Evolutionary conservation across 2,329 filamentous ascomycete genomes (phyloP).

Genomic region (Colletotrichum spaethianum): DNA sequence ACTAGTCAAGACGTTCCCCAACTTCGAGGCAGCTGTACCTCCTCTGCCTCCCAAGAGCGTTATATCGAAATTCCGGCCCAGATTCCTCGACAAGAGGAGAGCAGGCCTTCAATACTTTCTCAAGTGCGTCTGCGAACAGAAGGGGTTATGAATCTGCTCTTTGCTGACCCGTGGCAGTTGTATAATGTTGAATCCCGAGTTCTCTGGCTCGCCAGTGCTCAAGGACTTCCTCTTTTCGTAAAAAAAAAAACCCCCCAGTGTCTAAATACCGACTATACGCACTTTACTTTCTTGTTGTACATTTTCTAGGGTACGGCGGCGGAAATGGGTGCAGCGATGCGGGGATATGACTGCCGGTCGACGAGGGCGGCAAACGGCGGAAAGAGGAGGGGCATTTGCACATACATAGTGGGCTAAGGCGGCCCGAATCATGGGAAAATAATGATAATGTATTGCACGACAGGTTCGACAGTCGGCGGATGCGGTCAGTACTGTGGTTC

Average conservation of each 20-base stretch:
- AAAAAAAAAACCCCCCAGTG: constrained; percentile 44
- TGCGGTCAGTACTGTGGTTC: neutral
- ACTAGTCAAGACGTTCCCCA: constrained; percentile 85
- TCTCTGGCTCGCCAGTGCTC: constrained; percentile 89
- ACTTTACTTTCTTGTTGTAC: constrained; percentile 34
- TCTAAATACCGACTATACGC: constrained; percentile 13
- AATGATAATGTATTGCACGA: constrained; percentile 39
- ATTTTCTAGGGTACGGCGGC: constrained; percentile 13
- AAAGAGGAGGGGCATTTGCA: constrained; percentile 17
- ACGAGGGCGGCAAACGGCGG: neutral
- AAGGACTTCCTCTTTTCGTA: constrained; percentile 89
- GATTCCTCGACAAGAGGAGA: constrained; percentile 88
- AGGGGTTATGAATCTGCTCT: constrained; percentile 17
- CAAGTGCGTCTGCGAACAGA: constrained; percentile 72
- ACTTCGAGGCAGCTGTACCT: constrained; percentile 89
- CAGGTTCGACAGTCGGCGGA: neutral
- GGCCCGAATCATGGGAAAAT: constrained; percentile 5
- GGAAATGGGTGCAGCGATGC: constrained; percentile 4
- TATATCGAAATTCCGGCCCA: constrained; percentile 86
- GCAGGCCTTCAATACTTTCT: constrained; percentile 91
- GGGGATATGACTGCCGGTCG: neutral
- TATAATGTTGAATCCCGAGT: constrained; percentile 92
- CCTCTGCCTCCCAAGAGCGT: constrained; percentile 91
- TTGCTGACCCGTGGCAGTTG: constrained; percentile 70
- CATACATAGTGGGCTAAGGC: constrained; percentile 10